Evolutionary conservation across 2,329 filamentous ascomycete species (phyloP).

Genomic region (Fusarium penzigii): DNA sequence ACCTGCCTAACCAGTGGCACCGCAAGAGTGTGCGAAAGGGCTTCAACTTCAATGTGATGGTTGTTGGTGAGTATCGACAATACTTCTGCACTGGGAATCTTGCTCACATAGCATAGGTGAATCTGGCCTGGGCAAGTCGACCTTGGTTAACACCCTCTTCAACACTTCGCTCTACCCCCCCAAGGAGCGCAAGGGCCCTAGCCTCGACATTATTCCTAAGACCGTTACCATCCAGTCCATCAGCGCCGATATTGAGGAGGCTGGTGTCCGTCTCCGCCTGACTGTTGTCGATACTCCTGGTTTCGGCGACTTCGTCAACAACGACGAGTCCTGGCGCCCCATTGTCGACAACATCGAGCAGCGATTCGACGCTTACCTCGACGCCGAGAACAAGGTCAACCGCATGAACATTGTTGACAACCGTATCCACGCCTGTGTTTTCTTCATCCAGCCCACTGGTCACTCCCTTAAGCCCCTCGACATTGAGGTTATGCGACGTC

Average conservation of each 20-base stretch:
- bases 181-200: conserved; percentile 97
- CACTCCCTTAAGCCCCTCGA: conserved; percentile 98
- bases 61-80: conserved; percentile 74
- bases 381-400: conserved; percentile 99
- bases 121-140: conserved; percentile 98
- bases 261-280: conserved; percentile 91
- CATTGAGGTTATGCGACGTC: conserved; percentile 98
- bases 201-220: conserved; percentile 98
- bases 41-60: conserved; percentile 99
- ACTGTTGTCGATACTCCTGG: conserved; percentile 98
- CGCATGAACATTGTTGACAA: conserved; percentile 99
- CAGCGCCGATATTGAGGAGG: conserved; percentile 97
- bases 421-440: conserved; percentile 97
- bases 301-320: conserved; percentile 99
- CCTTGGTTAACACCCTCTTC: conserved; percentile 98
- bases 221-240: conserved; percentile 94
- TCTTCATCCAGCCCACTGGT: conserved; percentile 98
- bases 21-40: conserved; percentile 99
- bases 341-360: conserved; percentile 99
- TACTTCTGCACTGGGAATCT: background rate
- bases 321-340: conserved; percentile 98
- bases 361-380: conserved; percentile 96
- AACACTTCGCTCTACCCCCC: conserved; percentile 99
- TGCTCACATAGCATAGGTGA: conserved; percentile 64
- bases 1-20: conserved; percentile 99